Evolutionary conservation across 495 filamentous ascomycete genomes (phyloP).

Genomic region (Talaromyces proteolyticus): DNA sequence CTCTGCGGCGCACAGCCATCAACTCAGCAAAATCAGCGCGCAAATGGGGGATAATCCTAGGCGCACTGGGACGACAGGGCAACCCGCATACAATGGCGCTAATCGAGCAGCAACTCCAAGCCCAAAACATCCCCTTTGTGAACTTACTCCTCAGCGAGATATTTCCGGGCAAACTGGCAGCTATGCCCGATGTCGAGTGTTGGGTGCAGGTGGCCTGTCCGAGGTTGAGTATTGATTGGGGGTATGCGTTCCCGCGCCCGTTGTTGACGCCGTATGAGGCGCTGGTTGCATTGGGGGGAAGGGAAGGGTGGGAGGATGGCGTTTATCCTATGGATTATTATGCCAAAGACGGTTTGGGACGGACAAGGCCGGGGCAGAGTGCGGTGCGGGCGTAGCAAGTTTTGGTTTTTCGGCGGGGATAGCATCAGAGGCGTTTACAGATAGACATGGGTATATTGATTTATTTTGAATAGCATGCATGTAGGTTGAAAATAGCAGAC

Average conservation of each 20-base stretch:
- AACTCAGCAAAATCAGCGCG: slow-evolving; percentile 60
- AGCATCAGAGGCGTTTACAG: no score
- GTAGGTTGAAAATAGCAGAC: no score
- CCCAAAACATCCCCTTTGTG: slow-evolving; percentile 67
- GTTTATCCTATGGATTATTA: slow-evolving; percentile 99
- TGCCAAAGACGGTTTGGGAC: slow-evolving; percentile 82
- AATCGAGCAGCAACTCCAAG: slow-evolving; percentile 69
- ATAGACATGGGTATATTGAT: no score
- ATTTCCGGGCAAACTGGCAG: slow-evolving; percentile 87
- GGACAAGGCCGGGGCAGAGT: slow-evolving; percentile 53
- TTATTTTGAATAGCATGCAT: no score
- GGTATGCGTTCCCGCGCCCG: slow-evolving; percentile 88
- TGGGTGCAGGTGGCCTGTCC: slow-evolving; percentile 99
- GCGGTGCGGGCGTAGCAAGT: no score
- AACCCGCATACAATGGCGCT: slow-evolving; percentile 88
- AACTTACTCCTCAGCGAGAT: slow-evolving; percentile 88
- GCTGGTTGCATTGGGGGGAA: slow-evolving; percentile 73
- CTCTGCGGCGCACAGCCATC: slow-evolving; percentile 73
- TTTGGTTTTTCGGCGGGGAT: no score
- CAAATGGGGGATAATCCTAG: slow-evolving; percentile 94
- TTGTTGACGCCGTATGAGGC: slow-evolving; percentile 94
- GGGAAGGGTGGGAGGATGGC: slow-evolving; percentile 68
- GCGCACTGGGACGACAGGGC: slow-evolving; percentile 86
- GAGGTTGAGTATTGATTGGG: slow-evolving; percentile 94
- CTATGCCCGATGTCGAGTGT: slow-evolving; percentile 89